Base-by-base conservation (phyloP, 352 stramenopile species). In the Phytophthora hybrid region DNA sequence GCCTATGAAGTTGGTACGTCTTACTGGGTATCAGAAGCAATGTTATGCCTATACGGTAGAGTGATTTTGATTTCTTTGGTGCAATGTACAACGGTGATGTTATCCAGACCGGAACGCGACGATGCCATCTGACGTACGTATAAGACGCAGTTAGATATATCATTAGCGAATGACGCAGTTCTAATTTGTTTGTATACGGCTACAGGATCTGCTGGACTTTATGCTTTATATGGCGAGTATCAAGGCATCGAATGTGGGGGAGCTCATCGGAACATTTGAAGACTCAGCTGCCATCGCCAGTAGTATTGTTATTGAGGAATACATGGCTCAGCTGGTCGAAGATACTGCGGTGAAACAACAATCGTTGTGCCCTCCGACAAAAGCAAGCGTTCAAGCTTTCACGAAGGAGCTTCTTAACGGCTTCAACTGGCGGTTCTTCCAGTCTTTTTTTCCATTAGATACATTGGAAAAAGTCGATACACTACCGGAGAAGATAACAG, bases 231-330 rank as follows among this genome's bases (percentile, higher is more conserved):
- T 83, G 34, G 71, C 82, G 16, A 95, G 88, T 64, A 58, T 93
- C 26, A 94, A 97, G 73, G 61, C 76, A 10, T 75, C 76, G 5
- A 77, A 85, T 3, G 66, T 92, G 37, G 78, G 81, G 1, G 90
- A 95, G 63, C 80, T 97, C 32, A 73, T 95, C n/a, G 90, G 90
- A 4, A 87, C 78, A n/a, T 81, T 97, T 49, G 88, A 97, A 39
- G 78, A 94, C 56, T 90, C 88, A 8, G 88, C 90, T 19, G 88
- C 90, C 6, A 65, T 93, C 34, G 87, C 87, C 1, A 62, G 77
- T 14, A 82, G 82, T n/a, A 91, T 96, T 54, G 80, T 95, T 13
- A 77, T 92, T 44, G 87, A 96, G 39, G 89, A 96, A 63, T 95
- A 92, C 69, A 81, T 88, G 69, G 56, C 76, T 49, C 89, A 96